Evolutionary conservation across 2,329 filamentous ascomycete species (phyloP).

Genomic region (Septoria petroselini): DNA sequence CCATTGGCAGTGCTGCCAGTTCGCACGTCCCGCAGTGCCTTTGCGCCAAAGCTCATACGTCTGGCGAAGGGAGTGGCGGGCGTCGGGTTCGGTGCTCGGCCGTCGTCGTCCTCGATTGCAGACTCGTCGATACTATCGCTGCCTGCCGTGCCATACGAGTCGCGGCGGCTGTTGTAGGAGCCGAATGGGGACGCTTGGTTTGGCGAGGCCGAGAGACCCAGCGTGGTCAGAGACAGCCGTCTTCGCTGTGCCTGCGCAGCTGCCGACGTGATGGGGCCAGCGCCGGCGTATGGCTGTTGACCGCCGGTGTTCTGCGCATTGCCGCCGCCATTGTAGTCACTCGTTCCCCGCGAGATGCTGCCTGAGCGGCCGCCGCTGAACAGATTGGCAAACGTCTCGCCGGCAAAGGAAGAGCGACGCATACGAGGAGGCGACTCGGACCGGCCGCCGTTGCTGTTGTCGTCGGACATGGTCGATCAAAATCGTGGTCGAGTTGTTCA

Average conservation of each 20-base stretch:
- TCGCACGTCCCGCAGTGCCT: conserved; percentile 70
- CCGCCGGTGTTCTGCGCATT: conserved; percentile 14
- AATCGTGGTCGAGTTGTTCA: neutral
- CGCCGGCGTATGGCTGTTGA: conserved; percentile 32
- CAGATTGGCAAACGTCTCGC: conserved; percentile 50
- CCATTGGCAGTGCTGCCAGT: conserved; percentile 37
- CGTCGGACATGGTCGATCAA: conserved; percentile 27
- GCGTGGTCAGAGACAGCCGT: conserved; percentile 50
- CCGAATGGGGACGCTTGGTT: conserved; percentile 44
- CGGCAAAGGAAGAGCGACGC: conserved; percentile 49
- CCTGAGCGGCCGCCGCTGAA: conserved; percentile 41
- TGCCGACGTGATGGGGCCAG: conserved; percentile 49
- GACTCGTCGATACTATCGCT: conserved; percentile 47
- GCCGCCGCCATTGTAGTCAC: conserved; percentile 31
- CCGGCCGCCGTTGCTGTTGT: conserved; percentile 10
- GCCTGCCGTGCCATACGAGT: conserved; percentile 45
- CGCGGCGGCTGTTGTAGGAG: conserved; percentile 44
- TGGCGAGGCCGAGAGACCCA: conserved; percentile 47
- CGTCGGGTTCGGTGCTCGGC: conserved; percentile 18
- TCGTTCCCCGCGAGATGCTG: conserved; percentile 31
- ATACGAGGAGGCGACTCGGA: conserved; percentile 29
- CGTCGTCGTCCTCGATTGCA: conserved; percentile 52
- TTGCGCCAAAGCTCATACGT: conserved; percentile 84
- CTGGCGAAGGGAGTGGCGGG: conserved; percentile 71
- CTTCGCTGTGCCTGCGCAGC: conserved; percentile 50